A percentile compares a stretch with the other conserved stretches of the same genome.
These are phyloP conservation scores for Fusarium sp. DNA, from an alignment of 2,329 filamentous ascomycete genomes.

Conservation along the genomic window DNA sequence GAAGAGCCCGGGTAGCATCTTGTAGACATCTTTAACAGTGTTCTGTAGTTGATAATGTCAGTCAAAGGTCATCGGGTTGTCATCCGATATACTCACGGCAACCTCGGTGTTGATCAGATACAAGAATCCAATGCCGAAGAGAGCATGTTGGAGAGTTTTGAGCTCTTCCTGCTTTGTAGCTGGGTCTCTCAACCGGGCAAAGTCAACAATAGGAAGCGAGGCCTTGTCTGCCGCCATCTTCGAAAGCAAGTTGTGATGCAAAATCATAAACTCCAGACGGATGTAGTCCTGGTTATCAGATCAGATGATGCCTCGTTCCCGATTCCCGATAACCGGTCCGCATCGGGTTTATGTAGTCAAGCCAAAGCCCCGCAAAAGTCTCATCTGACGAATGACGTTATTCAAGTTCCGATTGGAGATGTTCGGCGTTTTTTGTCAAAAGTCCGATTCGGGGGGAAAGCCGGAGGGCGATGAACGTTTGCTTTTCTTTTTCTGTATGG, in stretches of 20 bases:
- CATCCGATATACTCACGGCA: not conserved
- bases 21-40: conserved; percentile 1
- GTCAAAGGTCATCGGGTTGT: not conserved
- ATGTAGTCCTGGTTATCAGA: not conserved
- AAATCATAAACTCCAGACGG: not conserved
- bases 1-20: not conserved
- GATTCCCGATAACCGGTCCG: not conserved
- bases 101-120: conserved; percentile 13
- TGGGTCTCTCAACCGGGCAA: not conserved
- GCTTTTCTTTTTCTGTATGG: not conserved
- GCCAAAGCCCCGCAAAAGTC: not conserved
- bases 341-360: not conserved
- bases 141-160: conserved; percentile 4
- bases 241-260: not conserved
- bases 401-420: not conserved
- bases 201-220: conserved; percentile 3
- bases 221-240: conserved; percentile 1
- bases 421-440: conserved; percentile 8
- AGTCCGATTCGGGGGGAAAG: conserved; percentile 2
- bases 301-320: not conserved
- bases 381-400: not conserved
- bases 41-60: not conserved
- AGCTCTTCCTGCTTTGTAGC: conserved; percentile 1
- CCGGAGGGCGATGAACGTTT: not conserved
- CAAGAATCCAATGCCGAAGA: conserved; percentile 4